phyloP scores from a whole-genome alignment of 139 green algal species.

The Penium margaritaceum region DNA sequence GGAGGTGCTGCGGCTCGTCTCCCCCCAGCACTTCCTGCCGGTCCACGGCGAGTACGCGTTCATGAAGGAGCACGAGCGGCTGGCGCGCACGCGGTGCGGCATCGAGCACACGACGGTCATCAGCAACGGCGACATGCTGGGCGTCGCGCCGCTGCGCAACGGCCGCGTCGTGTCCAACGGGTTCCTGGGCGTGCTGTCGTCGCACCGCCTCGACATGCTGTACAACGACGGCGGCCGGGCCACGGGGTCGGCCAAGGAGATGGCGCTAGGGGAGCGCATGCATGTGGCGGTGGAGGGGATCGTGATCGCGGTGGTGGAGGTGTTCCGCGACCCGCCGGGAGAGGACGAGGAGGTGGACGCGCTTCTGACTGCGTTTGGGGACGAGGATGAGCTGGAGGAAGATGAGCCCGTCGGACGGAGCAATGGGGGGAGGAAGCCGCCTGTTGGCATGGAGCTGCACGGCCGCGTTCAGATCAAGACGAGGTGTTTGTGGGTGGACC shows the following conservation, averaged over 20 bases:
- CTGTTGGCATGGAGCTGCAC: constrained; percentile 5
- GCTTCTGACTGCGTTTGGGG: neutral
- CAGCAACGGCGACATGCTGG: constrained; percentile 92
- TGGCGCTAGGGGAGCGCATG: constrained; percentile 77
- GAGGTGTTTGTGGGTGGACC: constrained; percentile 82
- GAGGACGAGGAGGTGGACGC: too few species aligned
- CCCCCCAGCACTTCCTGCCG: constrained; percentile 95
- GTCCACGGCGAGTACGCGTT: constrained; percentile 96
- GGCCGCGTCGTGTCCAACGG: constrained; percentile 58
- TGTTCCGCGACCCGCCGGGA: neutral
- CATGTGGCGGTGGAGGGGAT: constrained; percentile 79
- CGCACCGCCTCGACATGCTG: constrained; percentile 51
- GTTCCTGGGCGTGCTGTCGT: constrained; percentile 29
- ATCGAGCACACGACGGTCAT: constrained; percentile 74
- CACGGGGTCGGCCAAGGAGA: constrained; percentile 72
- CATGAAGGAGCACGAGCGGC: constrained; percentile 79
- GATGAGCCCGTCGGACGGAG: neutral
- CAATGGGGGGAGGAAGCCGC: constrained; percentile 8
- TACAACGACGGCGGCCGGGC: constrained; percentile 91
- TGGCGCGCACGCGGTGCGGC: constrained; percentile 58
- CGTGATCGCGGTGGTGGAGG: constrained; percentile 62
- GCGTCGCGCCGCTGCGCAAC: constrained; percentile 69
- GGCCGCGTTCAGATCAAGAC: constrained; percentile 69
- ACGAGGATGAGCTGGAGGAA: constrained; percentile 8
- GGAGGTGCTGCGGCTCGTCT: constrained; percentile 79